Evolutionary conservation across 2,329 filamentous ascomycete genomes (phyloP).

Genomic region (Penicillium frequentans): DNA sequence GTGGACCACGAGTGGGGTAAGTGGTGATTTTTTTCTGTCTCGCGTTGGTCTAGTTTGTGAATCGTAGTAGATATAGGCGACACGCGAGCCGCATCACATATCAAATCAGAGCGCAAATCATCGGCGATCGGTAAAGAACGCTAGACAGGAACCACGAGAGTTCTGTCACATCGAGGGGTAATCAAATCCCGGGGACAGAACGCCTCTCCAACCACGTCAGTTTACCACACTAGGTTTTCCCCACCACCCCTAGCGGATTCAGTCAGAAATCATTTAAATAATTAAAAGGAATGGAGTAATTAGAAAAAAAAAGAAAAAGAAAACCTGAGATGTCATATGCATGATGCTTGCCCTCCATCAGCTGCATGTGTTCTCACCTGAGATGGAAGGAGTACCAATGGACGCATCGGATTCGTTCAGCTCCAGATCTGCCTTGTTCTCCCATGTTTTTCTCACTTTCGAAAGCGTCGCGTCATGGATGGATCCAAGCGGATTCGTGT

Average conservation of each 20-base stretch:
- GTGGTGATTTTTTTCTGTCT: not conserved
- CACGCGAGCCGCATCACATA: slow-evolving; percentile 11
- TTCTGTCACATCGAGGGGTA: slow-evolving; percentile 11
- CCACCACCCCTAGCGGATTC: slow-evolving; percentile 1
- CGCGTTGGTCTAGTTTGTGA: slow-evolving; percentile 1
- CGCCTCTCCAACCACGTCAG: not conserved
- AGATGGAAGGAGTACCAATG: not conserved
- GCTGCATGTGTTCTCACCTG: not conserved
- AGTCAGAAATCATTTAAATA: not conserved
- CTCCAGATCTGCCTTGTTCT: not conserved
- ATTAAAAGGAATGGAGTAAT: not conserved
- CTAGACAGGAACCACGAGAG: not conserved
- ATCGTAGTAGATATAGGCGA: slow-evolving; percentile 4
- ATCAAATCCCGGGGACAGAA: slow-evolving; percentile 1
- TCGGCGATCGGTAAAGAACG: not conserved
- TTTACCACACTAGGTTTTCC: not conserved
- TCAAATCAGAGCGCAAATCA: not conserved
- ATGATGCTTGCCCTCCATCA: slow-evolving; percentile 8
- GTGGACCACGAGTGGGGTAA: not conserved
- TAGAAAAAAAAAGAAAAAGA: not conserved
- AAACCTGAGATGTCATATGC: slow-evolving; percentile 35
- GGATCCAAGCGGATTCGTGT: slow-evolving; percentile 15
- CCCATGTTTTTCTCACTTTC: not conserved
- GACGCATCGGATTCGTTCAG: not conserved
- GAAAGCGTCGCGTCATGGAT: slow-evolving; percentile 7